Conservation (phyloP, 345 rosid species). For the Euphorbia lathyris region DNA sequence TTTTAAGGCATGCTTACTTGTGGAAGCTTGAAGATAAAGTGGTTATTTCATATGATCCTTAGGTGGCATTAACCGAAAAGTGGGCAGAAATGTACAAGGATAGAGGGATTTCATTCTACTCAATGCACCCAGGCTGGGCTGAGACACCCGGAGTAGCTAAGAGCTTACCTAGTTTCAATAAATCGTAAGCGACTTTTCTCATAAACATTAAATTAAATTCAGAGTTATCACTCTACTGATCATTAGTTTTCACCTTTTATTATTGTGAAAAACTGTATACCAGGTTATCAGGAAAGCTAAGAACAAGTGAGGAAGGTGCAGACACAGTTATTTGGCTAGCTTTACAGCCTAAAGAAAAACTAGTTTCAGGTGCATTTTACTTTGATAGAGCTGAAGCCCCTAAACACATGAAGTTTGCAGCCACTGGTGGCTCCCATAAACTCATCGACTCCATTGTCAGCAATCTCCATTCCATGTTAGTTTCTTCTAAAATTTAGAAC, state of each 20-base stretch:
- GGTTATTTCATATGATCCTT: background rate
- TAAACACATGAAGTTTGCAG: conserved; percentile 68
- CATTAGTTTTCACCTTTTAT: background rate
- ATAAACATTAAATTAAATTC: background rate
- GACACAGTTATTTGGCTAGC: conserved; percentile 83
- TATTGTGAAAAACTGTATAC: background rate
- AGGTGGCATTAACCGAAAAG: conserved; percentile 81
- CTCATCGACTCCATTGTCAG: conserved; percentile 46
- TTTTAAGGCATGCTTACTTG: background rate
- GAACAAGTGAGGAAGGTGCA: conserved; percentile 83
- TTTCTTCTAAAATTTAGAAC: conserved; percentile 17
- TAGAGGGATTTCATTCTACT: conserved; percentile 74
- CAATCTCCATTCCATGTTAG: conserved; percentile 43
- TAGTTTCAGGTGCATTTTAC: conserved; percentile 71
- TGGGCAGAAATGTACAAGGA: conserved; percentile 71
- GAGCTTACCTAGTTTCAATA: conserved; percentile 58
- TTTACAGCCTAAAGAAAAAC: conserved; percentile 71
- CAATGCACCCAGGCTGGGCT: conserved; percentile 98
- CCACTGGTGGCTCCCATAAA: conserved; percentile 53
- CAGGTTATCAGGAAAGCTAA: conserved; percentile 74
- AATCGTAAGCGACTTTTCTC: conserved; percentile 33
- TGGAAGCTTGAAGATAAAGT: background rate
- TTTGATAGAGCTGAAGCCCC: conserved; percentile 82
- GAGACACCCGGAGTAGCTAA: conserved; percentile 80
- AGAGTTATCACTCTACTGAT: background rate